Base-by-base conservation (phyloP, 2,329 filamentous ascomycete species). In the Fusarium secorum region DNA sequence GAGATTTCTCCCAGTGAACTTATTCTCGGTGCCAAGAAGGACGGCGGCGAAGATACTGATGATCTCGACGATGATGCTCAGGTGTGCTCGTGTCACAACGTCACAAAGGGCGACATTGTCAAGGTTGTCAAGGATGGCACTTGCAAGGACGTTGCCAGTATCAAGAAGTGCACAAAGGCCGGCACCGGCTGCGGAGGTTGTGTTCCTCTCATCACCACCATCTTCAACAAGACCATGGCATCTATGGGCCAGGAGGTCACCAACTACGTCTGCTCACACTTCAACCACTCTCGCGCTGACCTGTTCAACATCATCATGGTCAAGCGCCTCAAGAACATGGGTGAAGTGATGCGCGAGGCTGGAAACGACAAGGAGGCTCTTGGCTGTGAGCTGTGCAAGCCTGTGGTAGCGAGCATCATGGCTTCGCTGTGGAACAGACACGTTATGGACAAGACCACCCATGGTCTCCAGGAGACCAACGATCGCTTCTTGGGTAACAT, bases 71-170 rank as follows among this genome's bases (percentile, higher is more conserved):
- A 96, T 74, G 93, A 96, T 76, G 93, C 93, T 0, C 95, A 97
- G 78, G 91, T 97, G 67, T 97, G 94, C 80, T 96, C 93, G 3
- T 97, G 94, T 75, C 94, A 97, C 84, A 97, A 97, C 78, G 94
- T 97, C 44, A 91, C 89, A 28, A 97, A 97, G 79, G 92, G 92
- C 20, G 93, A 95, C 74, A 85, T 97, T 1, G 89, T 91, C 46
- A 87, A 87, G 8, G 84, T 84, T 4, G 88, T 95, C 78, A 95
- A 95, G 74, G 89, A 91, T 57, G 94, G 93, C 41, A 90, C 87
- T 5, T 97, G 93, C 85, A 96, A 92, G 78, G 91, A 91, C 30
- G 87, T 97, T 46, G 91, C 90, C 56, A 91, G 95, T 59, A 86
- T 97, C 77, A 97, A 97, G 81, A 88, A 91, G 4, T 97, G 93